Percentiles rank a stretch among this genome's conserved stretches.
These are phyloP conservation scores for Debaryomyces sp. DNA, from an alignment of 1,139 yeast species.

Conservation along the genomic window DNA sequence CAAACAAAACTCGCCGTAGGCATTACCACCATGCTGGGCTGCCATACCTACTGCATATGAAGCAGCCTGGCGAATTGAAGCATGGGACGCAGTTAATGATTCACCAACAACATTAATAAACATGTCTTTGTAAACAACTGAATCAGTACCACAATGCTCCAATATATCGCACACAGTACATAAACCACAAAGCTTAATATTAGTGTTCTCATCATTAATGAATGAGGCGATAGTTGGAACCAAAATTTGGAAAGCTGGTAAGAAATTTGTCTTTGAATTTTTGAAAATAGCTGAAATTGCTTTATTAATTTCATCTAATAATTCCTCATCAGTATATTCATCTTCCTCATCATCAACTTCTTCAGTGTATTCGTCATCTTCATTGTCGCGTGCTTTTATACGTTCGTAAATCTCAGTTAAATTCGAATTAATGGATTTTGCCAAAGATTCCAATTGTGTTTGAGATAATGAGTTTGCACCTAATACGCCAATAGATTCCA, in stretches of 20 bases:
- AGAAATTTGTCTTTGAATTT: conserved; percentile 57
- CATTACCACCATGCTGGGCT: conserved; percentile 75
- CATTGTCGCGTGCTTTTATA: conserved; percentile 68
- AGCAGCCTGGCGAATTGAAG: conserved; percentile 85
- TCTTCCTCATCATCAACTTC: conserved; percentile 79
- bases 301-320: conserved; percentile 82
- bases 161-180: conserved; percentile 79
- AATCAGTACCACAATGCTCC: conserved; percentile 74
- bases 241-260: conserved; percentile 63
- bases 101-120: conserved; percentile 66
- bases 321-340: conserved; percentile 87
- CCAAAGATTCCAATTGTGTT: conserved; percentile 59
- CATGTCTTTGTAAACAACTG: conserved; percentile 64
- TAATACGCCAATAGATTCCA: conserved; percentile 66
- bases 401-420: conserved; percentile 72
- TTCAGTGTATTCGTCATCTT: conserved; percentile 72
- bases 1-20: conserved; percentile 64
- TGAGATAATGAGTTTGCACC: conserved; percentile 63
- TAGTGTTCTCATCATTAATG: conserved; percentile 65
- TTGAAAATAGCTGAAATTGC: conserved; percentile 76
- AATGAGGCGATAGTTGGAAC: conserved; percentile 59
- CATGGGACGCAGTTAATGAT: conserved; percentile 65
- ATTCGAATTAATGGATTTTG: conserved; percentile 62
- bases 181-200: conserved; percentile 75
- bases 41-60: conserved; percentile 84